Conservation (phyloP, 73 alveolate genomes). For the Blepharisma japonicum region DNA sequence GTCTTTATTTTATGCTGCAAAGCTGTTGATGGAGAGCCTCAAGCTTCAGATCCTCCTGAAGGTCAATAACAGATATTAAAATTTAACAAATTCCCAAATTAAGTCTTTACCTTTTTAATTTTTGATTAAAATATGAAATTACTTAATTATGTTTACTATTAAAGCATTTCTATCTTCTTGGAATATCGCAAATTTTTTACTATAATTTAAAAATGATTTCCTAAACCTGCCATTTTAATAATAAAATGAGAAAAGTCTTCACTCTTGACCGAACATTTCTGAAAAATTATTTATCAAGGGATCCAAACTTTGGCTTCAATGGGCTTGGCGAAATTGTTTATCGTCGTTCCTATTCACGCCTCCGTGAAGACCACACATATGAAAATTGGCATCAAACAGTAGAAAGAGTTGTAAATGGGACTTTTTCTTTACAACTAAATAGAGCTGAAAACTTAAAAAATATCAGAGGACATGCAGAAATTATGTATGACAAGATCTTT, state of each 20-base stretch:
- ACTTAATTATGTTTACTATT: too few relatives aligned
- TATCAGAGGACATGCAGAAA: constrained; percentile 35
- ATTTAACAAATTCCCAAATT: too few relatives aligned
- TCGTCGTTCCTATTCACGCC: constrained; percentile 49
- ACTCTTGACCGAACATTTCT: too few relatives aligned
- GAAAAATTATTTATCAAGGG: too few relatives aligned
- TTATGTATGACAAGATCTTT: constrained; percentile 52
- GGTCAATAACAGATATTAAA: too few relatives aligned
- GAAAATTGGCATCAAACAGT: constrained; percentile 63
- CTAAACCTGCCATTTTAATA: too few relatives aligned
- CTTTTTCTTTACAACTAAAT: constrained; percentile 37
- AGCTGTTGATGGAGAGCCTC: constrained; percentile 28
- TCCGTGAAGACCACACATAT: constrained; percentile 38
- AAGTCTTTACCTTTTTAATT: too few relatives aligned
- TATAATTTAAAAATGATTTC: too few relatives aligned
- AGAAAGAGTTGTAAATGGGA: constrained; percentile 62
- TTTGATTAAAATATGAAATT: too few relatives aligned
- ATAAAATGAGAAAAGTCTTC: too few relatives aligned
- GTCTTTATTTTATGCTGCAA: constrained; percentile 25
- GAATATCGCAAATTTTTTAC: too few relatives aligned
- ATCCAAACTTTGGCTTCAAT: constrained; percentile 54
- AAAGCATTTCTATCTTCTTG: too few relatives aligned
- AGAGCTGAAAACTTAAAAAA: neutral
- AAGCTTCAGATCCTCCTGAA: constrained; percentile 28
- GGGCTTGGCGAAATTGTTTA: constrained; percentile 67